Evolutionary conservation across 257 asterid species (phyloP), one percentile per base, ranked within the genome.

Genomic region (Capsicum baccatum): DNA sequence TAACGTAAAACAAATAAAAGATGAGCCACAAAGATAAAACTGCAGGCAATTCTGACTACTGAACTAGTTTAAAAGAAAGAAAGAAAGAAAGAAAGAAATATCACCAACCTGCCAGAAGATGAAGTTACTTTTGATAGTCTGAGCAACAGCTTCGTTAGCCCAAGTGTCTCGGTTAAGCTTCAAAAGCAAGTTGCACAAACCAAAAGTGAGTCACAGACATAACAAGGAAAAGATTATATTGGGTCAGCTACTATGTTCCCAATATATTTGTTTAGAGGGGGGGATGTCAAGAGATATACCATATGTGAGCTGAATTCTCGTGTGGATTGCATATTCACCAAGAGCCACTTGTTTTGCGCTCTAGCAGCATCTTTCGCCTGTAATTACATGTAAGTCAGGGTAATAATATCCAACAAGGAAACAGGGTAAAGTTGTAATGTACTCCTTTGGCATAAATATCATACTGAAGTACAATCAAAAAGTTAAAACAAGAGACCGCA

Each of bases 141-240:
- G 98, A 86, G 97, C 94, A 90, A 94, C 98, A 87, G 98, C 97
- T 83, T 97, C 99, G 88, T 95, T 93, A 83, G 92, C 99, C 99
- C 99, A 97, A 35, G 98, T 95, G 89, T 97, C 98, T 19, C 99
- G 98, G 87, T 97, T 97, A 67, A 97, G 98, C 99, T 96, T 87
- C 91, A 92, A 74, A 88, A 71, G 26, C 80, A 86, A 79, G 26
- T 83, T 62, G 79, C 79, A 59, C 48, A 60, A 83, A 79, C 14
- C 73, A 84, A 78, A 74, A 58, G 63, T 48, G 64, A 42, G 50
- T 68, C 62, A 59, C 39, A 26, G 8, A 78, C 64, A 52, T 52
- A 78, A 14, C 26, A 26, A 54, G 21, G 64, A 26, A 54, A 78
- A 78, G 26, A 78, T 9, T 9, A 26, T 74, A 12, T 54, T 54